Conservation (phyloP, 768 basidiomycete species). For the Lentinus brumalis region DNA sequence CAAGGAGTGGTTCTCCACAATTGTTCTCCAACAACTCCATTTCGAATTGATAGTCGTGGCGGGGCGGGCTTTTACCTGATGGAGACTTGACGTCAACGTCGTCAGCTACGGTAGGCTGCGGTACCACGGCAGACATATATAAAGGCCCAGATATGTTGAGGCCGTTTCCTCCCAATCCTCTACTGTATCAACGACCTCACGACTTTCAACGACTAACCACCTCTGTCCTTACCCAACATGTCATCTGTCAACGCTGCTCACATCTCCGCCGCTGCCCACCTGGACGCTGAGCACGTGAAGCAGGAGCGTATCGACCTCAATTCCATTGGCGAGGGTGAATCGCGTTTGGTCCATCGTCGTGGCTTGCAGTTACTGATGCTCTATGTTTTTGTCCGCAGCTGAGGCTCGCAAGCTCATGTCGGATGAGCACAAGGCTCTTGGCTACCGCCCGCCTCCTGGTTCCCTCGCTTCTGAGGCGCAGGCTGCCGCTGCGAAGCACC, state of each 20-base stretch:
- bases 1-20: too few species aligned
- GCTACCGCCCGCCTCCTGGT: constrained; percentile 37
- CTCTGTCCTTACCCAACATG: constrained; percentile 4
- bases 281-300: constrained; percentile 22
- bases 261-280: constrained; percentile 12
- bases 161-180: too few species aligned
- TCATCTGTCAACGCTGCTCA: constrained; percentile 3
- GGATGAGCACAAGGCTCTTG: constrained; percentile 38
- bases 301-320: constrained; percentile 23
- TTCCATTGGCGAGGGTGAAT: constrained; percentile 22
- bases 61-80: too few species aligned
- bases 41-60: too few species aligned
- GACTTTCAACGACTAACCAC: neutral
- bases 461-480: constrained; percentile 40
- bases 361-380: neutral
- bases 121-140: too few species aligned
- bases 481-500: constrained; percentile 36
- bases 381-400: constrained; percentile 19
- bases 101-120: too few species aligned
- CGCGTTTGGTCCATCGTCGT: neutral
- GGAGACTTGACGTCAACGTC: too few species aligned
- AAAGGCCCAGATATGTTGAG: too few species aligned
- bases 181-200: neutral
- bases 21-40: too few species aligned
- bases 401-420: constrained; percentile 37